Conservation (phyloP, 352 stramenopile genomes). For the Globisporangium parvum region DNA sequence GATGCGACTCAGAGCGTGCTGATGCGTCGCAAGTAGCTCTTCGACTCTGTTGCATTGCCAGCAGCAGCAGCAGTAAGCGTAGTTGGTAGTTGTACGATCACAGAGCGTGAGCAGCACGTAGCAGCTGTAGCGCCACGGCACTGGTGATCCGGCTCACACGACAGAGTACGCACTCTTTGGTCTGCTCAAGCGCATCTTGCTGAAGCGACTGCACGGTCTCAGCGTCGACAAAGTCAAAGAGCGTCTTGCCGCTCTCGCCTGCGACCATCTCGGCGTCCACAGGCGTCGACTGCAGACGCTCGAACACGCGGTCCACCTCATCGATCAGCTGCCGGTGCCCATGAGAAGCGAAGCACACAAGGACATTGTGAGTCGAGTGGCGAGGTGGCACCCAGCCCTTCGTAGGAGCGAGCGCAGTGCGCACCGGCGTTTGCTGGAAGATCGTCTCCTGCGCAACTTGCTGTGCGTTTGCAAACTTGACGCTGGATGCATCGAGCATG, state of each 20-base stretch:
- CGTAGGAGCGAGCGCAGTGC: not conserved
- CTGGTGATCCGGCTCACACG: no score
- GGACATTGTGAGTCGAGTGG: not conserved
- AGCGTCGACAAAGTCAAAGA: conserved; percentile 83
- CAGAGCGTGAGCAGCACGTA: not conserved
- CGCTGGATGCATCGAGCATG: conserved; percentile 54
- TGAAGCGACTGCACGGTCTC: conserved; percentile 76
- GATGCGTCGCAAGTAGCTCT: conserved; percentile 52
- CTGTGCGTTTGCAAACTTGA: conserved; percentile 50
- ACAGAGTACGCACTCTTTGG: conserved; percentile 39
- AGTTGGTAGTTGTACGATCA: not conserved
- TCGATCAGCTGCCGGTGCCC: conserved; percentile 45
- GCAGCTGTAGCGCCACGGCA: no score
- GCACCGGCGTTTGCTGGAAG: conserved; percentile 51
- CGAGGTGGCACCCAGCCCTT: not conserved
- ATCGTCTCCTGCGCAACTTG: conserved; percentile 41
- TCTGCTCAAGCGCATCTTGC: conserved; percentile 65
- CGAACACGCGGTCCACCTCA: conserved; percentile 74
- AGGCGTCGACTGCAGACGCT: conserved; percentile 37
- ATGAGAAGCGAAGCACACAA: no score
- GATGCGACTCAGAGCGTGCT: conserved; percentile 59
- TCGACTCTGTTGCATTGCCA: conserved; percentile 36
- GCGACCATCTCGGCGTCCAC: conserved; percentile 55
- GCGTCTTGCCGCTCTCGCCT: conserved; percentile 53
- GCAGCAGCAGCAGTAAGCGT: not conserved